Evolutionary conservation across 371 early-diverging fungal species (phyloP).

Genomic region (Amoeboaphelidium occidentale): DNA sequence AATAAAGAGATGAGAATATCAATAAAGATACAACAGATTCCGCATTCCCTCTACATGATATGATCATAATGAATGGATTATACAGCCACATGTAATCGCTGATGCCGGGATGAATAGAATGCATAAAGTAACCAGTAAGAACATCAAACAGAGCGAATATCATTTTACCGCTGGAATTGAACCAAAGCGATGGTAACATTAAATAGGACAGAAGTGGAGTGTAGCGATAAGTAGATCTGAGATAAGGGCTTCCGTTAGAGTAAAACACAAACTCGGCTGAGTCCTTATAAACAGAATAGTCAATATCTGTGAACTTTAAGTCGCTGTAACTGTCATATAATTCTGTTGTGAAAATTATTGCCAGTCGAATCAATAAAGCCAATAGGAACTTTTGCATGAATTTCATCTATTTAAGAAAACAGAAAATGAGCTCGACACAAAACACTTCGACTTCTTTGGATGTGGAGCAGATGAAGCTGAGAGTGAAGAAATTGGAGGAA

Average conservation of each 20-base stretch:
- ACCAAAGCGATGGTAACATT: conserved; percentile 44
- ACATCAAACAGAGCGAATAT: not conserved
- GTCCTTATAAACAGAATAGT: conserved; percentile 86
- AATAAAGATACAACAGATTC: conserved; percentile 57
- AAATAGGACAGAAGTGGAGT: conserved; percentile 74
- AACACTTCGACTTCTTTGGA: too few species aligned
- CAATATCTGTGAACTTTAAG: conserved; percentile 42
- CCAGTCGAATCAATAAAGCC: too few species aligned
- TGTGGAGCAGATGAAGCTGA: conserved; percentile 65
- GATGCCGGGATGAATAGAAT: not conserved
- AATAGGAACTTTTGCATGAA: too few species aligned
- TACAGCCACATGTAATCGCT: conserved; percentile 34
- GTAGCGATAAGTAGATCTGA: conserved; percentile 80
- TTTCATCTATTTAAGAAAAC: too few species aligned
- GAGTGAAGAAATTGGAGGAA: conserved; percentile 73
- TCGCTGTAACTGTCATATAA: too few species aligned
- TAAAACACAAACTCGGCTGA: conserved; percentile 43
- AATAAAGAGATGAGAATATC: conserved; percentile 47
- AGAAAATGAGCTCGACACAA: too few species aligned
- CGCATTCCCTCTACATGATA: conserved; percentile 83
- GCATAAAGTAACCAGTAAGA: not conserved
- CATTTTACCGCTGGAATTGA: not conserved
- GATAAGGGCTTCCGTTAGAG: conserved; percentile 54
- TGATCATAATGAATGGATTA: conserved; percentile 85
- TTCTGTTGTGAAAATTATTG: too few species aligned